These are phyloP conservation scores for Helicostylum pulchrum DNA, from an alignment of 192 early-diverging fungal genomes.

Conservation along the genomic window DNA sequence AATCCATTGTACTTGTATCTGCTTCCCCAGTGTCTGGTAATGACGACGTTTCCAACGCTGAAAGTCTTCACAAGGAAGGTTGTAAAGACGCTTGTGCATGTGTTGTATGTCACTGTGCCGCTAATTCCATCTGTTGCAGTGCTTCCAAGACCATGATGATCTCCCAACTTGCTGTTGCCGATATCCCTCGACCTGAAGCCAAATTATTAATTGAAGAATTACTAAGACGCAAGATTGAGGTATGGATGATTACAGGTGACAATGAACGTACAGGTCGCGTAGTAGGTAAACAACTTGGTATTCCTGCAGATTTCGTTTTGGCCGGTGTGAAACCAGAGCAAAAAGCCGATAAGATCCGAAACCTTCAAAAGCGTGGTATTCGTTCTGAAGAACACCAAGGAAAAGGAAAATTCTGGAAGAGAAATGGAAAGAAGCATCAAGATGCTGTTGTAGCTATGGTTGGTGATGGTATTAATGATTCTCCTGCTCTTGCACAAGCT, in stretches of 20 bases:
- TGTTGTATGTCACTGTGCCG: conserved; percentile 34
- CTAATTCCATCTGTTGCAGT: conserved; percentile 24
- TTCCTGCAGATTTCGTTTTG: conserved; percentile 50
- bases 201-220: conserved; percentile 48
- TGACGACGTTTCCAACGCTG: too few species aligned
- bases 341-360: conserved; percentile 62
- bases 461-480: conserved; percentile 96
- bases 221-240: conserved; percentile 51
- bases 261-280: conserved; percentile 57
- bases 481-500: conserved; percentile 84
- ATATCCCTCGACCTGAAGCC: conserved; percentile 61
- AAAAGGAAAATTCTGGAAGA: conserved; percentile 17
- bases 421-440: conserved; percentile 12
- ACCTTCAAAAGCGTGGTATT: conserved; percentile 45
- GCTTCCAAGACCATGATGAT: conserved; percentile 43
- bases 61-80: conserved; percentile 1
- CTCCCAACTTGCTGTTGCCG: conserved; percentile 46
- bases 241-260: conserved; percentile 84
- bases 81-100: conserved; percentile 33
- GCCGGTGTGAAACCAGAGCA: conserved; percentile 70
- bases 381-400: neutral
- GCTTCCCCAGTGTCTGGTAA: conserved; percentile 33
- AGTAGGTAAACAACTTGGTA: conserved; percentile 64
- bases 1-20: conserved; percentile 56
- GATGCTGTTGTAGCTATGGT: conserved; percentile 78